Base-by-base conservation (phyloP, 2,329 filamentous ascomycete species). In the Albifimbria verrucaria region DNA sequence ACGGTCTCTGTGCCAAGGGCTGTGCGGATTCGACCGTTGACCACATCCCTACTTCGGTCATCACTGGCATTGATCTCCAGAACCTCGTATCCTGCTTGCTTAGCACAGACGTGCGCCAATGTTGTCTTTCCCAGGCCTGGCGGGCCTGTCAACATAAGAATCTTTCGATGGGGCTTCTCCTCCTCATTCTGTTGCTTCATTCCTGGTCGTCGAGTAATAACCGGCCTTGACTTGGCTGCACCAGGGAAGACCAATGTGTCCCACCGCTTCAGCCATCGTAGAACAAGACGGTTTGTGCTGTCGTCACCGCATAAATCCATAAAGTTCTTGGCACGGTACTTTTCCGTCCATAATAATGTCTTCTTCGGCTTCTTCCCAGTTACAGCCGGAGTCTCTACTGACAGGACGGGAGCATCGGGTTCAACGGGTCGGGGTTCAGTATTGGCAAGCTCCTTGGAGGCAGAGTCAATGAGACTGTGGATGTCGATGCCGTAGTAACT, bases 51-150 rank as follows among this genome's bases (percentile, higher is more conserved):
- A 65, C 91, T 96, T 62, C 94, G 82, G 66, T 99, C 95, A 65
- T 99, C 94, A 62, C 93, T 97, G 9, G 95, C 94, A 63, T 99
- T 99, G 72, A 99, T 96, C 68, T 99, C 94, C 66, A 97, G 82
- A 1, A 96, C 89, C 64, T 97, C 94, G 63, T 99, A 99, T 0
- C 94, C 94, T 5, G 94, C 94, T 71, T 99, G 94, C 60, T 81
- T 87, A 0, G 95, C 95, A 67, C 94, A 97, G 0, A 99, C 94
- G 70, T 99, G 94, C 2, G 94, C 94, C 47, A 99, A 71, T 0
- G 94, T 99, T 0, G 94, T 99, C 75, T 99, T 99, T 24, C 94
- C 94, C 11, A 99, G 76, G 2, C 94, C 94, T 0, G 94, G 94
- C 0, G 94, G 92, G 0, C 94, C 95, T 1, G 93, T 92, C 17